These are phyloP conservation scores for Millerozyma acaciae DNA, from an alignment of 805 yeast genomes.

Conservation along the genomic window DNA sequence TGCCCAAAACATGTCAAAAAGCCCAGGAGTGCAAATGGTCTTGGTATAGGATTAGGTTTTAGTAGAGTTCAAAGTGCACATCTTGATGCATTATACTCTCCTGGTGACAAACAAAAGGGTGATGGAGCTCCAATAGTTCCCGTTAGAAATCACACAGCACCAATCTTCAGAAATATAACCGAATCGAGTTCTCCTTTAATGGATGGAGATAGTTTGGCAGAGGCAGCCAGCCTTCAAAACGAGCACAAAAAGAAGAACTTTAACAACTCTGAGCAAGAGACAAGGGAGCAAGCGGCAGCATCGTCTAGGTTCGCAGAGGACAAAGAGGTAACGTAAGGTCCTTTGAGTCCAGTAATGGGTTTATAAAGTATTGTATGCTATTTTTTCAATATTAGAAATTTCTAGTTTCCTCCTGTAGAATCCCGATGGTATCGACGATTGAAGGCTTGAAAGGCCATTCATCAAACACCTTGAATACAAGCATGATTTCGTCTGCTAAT, in stretches of 20 bases:
- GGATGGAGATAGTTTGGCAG: no score
- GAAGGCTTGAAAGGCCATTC: conserved; percentile 86
- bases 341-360: no score
- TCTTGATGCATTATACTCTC: neutral
- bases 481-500: conserved; percentile 50
- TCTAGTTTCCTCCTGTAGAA: conserved; percentile 12
- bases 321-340: no score
- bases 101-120: neutral
- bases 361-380: no score
- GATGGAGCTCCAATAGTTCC: conserved; percentile 1
- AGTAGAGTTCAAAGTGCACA: conserved; percentile 1
- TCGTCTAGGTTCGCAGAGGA: conserved; percentile 2
- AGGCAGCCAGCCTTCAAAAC: no score
- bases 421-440: conserved; percentile 14
- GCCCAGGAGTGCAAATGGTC: no score
- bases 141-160: conserved; percentile 2
- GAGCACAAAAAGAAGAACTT: neutral
- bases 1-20: no score
- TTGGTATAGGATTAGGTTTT: no score
- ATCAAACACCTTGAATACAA: conserved; percentile 49
- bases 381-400: no score
- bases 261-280: neutral
- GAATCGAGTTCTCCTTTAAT: conserved; percentile 1
- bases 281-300: neutral
- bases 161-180: neutral